Conservation (phyloP, 805 yeast species). For the Teunomyces aglyptinius region DNA sequence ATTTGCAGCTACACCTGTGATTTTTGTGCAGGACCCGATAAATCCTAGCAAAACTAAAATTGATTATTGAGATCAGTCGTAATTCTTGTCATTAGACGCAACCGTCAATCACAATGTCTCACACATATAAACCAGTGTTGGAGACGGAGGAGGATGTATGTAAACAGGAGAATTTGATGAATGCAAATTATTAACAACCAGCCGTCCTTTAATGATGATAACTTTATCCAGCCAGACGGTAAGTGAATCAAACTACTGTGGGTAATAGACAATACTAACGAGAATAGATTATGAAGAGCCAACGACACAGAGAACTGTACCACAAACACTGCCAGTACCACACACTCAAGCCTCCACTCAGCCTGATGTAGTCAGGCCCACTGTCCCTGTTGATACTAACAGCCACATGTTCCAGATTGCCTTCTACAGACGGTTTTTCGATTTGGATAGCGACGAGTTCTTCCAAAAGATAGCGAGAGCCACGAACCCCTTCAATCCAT, state of each 20-base stretch:
- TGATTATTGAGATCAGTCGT: no score
- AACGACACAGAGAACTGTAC: background rate
- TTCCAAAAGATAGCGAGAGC: conserved; percentile 51
- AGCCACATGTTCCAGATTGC: conserved; percentile 53
- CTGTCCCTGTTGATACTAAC: conserved; percentile 14
- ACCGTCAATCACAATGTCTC: background rate
- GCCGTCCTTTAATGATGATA: conserved; percentile 10
- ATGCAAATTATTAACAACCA: conserved; percentile 9
- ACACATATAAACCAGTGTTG: conserved; percentile 1
- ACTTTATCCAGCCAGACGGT: conserved; percentile 22
- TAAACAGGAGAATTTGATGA: background rate
- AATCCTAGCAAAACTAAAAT: no score
- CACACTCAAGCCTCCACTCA: conserved; percentile 5
- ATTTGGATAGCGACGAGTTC: conserved; percentile 66
- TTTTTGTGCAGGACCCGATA: no score
- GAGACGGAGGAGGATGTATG: conserved; percentile 1
- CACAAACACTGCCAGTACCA: conserved; percentile 1
- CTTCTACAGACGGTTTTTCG: conserved; percentile 65
- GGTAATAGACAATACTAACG: background rate
- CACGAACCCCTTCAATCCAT: conserved; percentile 49
- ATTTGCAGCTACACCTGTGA: no score
- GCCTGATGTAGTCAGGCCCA: conserved; percentile 28
- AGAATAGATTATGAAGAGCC: conserved; percentile 5
- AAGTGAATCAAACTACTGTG: background rate
- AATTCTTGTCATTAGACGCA: background rate